These are phyloP conservation scores for Malassezia vespertilionis DNA, from an alignment of 1,284 basidiomycete species.

Conservation along the genomic window DNA sequence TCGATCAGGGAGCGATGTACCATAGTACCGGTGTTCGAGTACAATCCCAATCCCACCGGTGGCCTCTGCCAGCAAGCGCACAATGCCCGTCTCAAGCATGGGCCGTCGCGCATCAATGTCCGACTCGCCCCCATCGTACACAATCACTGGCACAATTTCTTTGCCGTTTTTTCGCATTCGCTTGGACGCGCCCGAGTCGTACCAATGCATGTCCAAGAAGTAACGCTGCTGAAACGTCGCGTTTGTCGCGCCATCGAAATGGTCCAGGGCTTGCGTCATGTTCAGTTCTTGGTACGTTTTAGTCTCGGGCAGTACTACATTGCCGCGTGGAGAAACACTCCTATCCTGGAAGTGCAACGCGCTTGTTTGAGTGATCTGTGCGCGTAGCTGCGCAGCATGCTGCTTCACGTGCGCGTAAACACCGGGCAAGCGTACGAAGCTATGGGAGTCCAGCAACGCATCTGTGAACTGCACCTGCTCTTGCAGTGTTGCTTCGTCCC, in stretches of 20 bases:
- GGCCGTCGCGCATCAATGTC: slow-evolving; percentile 30
- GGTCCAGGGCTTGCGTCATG: slow-evolving; percentile 74
- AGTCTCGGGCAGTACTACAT: too few species aligned
- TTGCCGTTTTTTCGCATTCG: slow-evolving; percentile 55
- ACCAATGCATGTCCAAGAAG: slow-evolving; percentile 78
- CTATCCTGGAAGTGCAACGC: too few species aligned
- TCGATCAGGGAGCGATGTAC: slow-evolving; percentile 65
- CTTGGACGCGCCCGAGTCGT: slow-evolving; percentile 60
- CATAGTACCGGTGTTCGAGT: slow-evolving; percentile 58
- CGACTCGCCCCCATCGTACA: slow-evolving; percentile 48
- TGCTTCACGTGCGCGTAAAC: too few species aligned
- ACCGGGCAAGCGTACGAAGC: too few species aligned
- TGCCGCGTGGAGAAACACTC: too few species aligned
- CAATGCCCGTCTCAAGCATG: slow-evolving; percentile 56
- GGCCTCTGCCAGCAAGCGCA: slow-evolving; percentile 68
- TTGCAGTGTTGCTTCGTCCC: too few species aligned
- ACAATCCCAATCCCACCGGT: slow-evolving; percentile 75
- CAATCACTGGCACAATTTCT: slow-evolving; percentile 36
- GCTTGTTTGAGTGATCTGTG: too few species aligned
- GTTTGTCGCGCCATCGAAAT: slow-evolving; percentile 49
- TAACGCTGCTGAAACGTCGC: slow-evolving; percentile 56
- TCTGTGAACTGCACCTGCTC: too few species aligned
- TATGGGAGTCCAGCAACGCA: too few species aligned
- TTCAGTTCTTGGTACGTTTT: neutral
- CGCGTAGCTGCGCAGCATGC: too few species aligned